Base-by-base conservation (phyloP, 306 rosid genomes). In the Rosa multiflora region DNA sequence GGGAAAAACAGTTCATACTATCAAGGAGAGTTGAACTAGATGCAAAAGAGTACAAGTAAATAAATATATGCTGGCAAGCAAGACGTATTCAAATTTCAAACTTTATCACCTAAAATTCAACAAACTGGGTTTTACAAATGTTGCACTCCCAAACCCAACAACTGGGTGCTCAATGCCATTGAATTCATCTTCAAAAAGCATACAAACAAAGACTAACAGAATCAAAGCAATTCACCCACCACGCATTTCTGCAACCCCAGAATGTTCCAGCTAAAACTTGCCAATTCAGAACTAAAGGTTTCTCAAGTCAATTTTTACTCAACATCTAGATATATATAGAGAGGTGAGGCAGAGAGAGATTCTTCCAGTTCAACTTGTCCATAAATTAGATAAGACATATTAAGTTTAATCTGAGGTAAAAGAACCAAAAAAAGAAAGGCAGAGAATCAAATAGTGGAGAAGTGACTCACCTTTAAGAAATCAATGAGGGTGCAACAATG, bases 401-500 rank as follows among this genome's bases (percentile, higher is more conserved):
- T 56, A 79, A 32, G 10, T 73, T 32, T 29, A 82, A 85, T 80
- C 61, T 74, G 42, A 70, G 78, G 18, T 67, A 68, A 37, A 63
- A 56, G 70, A 17, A 52, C 17, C 58, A 3, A 61, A 72, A 55
- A 44, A 77, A 32, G 58, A 47, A 66, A 66, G 70, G 14, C 11
- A 32, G 74, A 85, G 83, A 77, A 78, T 81, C 76, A 71, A 77
- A 51, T 80, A 73, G 83, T 71, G 88, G 83, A 81, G 51, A 70
- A 76, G 64, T 79, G 82, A 82, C 88, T 80, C 84, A 91, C 98
- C 94, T 85, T 76, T 52, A 63, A 86, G 58, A 84, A 85, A 83
- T 74, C 75, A 76, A 32, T 73, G 77, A 86, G 26, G 79, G 87
- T 68, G 67, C 82, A 67, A 72, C 21, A 81, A 76, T 72, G 85